These are phyloP conservation scores for Pyrrhoderma lamaoense DNA, from an alignment of 1,284 basidiomycete species.

Conservation along the genomic window DNA sequence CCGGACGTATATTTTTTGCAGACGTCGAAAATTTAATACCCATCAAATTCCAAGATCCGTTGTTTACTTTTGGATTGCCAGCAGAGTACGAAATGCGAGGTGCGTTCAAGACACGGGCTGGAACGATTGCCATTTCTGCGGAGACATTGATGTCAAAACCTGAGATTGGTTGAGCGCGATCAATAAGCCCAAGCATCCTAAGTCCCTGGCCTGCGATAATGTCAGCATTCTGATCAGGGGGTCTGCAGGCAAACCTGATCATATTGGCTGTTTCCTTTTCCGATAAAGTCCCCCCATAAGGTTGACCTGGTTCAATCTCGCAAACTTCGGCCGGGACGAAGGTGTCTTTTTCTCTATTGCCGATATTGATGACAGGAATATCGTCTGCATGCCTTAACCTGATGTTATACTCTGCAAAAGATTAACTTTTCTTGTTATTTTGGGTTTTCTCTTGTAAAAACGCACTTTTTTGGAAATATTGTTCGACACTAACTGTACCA, in stretches of 20 bases:
- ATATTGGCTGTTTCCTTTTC: conserved; percentile 1
- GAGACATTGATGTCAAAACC: conserved; percentile 52
- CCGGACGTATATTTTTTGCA: conserved; percentile 25
- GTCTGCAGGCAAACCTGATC: conserved; percentile 4
- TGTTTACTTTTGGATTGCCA: conserved; percentile 30
- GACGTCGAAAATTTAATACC: conserved; percentile 24
- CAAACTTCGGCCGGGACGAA: conserved; percentile 65
- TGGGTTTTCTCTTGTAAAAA: background rate
- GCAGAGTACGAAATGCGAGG: conserved; percentile 48
- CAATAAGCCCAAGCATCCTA: conserved; percentile 41
- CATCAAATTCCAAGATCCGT: conserved; percentile 69
- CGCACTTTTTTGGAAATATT: conserved; percentile 56
- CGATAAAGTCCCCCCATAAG: conserved; percentile 40
- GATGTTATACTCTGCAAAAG: conserved; percentile 46
- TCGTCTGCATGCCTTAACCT: conserved; percentile 40
- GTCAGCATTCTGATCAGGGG: conserved; percentile 28
- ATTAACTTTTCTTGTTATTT: background rate
- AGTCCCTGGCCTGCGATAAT: conserved; percentile 53
- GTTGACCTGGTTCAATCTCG: conserved; percentile 47
- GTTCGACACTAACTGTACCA: conserved; percentile 48
- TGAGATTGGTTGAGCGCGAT: conserved; percentile 28
- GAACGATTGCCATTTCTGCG: conserved; percentile 47
- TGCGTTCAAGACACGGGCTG: conserved; percentile 51
- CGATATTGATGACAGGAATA: conserved; percentile 55
- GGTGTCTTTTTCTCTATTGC: conserved; percentile 35